Evolutionary conservation across 73 alveolate genomes (phyloP).

Genomic region (Strombidium stylifer): DNA sequence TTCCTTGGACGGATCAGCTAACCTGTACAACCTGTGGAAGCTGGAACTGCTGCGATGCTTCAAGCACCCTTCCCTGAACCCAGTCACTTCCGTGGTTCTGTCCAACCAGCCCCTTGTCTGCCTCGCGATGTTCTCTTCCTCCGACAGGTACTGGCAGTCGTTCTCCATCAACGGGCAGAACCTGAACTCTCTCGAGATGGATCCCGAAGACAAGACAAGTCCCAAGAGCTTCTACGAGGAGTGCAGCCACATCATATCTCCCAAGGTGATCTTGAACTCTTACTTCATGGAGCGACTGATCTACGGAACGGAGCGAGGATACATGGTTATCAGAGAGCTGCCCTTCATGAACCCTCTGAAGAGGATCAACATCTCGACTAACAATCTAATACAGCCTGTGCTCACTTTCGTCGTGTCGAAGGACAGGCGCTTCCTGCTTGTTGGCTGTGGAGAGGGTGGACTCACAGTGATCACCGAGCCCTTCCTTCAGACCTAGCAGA

Average conservation of each 20-base stretch:
- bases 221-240: too few relatives aligned
- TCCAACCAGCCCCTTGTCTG: conserved; percentile 67
- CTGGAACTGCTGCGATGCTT: conserved; percentile 63
- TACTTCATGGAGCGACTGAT: conserved; percentile 59
- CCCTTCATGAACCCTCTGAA: conserved; percentile 57
- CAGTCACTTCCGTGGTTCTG: conserved; percentile 58
- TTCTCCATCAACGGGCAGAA: conserved; percentile 66
- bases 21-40: conserved; percentile 58
- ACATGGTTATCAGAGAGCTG: conserved; percentile 66
- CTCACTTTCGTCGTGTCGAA: conserved; percentile 51
- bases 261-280: conserved; percentile 54
- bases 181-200: conserved; percentile 42
- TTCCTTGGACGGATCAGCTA: conserved; percentile 20
- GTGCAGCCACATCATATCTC: conserved; percentile 49
- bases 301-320: conserved; percentile 89
- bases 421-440: conserved; percentile 70
- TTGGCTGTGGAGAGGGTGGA: conserved; percentile 87
- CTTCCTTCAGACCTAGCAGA: too few relatives aligned
- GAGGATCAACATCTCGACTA: conserved; percentile 46
- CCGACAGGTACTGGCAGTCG: conserved; percentile 56
- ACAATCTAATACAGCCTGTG: conserved; percentile 63
- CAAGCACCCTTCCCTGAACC: conserved; percentile 57
- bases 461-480: conserved; percentile 82
- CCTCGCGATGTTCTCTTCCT: conserved; percentile 59
- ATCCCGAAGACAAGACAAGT: too few relatives aligned